Evolutionary conservation across 1,139 yeast genomes (phyloP).

Genomic region (Blastobotrys petasosporus): DNA sequence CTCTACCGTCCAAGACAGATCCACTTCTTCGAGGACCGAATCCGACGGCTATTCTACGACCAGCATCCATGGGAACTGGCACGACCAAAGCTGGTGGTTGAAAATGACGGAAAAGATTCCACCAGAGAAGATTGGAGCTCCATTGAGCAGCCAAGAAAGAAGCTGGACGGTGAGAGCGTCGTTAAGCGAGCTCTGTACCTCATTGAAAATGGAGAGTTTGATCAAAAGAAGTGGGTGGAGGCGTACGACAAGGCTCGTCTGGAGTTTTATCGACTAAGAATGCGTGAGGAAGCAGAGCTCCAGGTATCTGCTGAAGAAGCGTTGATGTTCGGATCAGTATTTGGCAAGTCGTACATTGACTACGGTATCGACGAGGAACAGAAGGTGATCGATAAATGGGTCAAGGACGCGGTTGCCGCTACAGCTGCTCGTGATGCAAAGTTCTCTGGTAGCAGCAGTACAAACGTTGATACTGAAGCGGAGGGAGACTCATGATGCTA

Average conservation of each 20-base stretch:
- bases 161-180: constrained; percentile 87
- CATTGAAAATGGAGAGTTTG: constrained; percentile 38
- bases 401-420: constrained; percentile 48
- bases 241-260: constrained; percentile 84
- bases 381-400: constrained; percentile 66
- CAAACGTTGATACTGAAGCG: not conserved
- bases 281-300: constrained; percentile 72
- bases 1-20: constrained; percentile 58
- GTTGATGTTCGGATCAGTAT: constrained; percentile 76
- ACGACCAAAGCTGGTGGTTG: constrained; percentile 81
- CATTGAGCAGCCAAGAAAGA: constrained; percentile 64
- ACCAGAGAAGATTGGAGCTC: constrained; percentile 65
- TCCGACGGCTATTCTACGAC: constrained; percentile 73
- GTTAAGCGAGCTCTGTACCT: constrained; percentile 85
- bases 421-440: constrained; percentile 18
- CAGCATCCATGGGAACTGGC: constrained; percentile 99
- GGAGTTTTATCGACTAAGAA: constrained; percentile 81
- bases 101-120: constrained; percentile 57
- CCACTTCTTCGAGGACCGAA: constrained; percentile 70
- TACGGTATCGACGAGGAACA: constrained; percentile 70
- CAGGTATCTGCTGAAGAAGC: constrained; percentile 81
- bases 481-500: not conserved
- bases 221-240: constrained; percentile 41
- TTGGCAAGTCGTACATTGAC: constrained; percentile 54
- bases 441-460: constrained; percentile 4